These are phyloP conservation scores for Venturiaceae sp. DNA, from an alignment of 2,329 filamentous ascomycete species.

Conservation along the genomic window DNA sequence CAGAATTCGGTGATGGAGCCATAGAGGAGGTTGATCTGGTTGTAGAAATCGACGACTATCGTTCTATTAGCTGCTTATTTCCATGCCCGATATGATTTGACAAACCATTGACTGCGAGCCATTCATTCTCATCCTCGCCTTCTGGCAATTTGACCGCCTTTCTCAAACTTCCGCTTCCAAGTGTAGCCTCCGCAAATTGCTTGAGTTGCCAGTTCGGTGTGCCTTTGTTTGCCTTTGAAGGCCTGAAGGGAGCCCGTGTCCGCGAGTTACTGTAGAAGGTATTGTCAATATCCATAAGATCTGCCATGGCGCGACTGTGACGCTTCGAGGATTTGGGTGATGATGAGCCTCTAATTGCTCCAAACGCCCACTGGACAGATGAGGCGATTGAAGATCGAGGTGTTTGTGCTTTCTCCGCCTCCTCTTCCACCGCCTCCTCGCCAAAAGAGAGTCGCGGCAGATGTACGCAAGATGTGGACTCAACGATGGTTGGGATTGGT, in stretches of 20 bases:
- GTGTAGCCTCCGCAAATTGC: constrained; percentile 95
- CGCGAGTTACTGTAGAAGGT: constrained; percentile 56
- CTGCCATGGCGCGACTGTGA: not conserved
- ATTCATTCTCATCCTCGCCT: constrained; percentile 95
- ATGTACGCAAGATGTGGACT: constrained; percentile 29
- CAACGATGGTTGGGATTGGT: constrained; percentile 32
- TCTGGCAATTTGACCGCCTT: constrained; percentile 97
- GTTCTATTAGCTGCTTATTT: constrained; percentile 13
- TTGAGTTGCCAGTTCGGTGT: constrained; percentile 88
- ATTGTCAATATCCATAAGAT: not conserved
- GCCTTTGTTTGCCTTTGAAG: constrained; percentile 66
- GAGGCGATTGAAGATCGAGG: not conserved
- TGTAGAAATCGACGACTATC: constrained; percentile 98
- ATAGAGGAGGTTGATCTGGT: constrained; percentile 98
- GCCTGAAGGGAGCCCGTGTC: constrained; percentile 83
- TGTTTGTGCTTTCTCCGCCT: not conserved
- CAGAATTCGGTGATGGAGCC: constrained; percentile 99
- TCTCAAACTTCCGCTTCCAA: constrained; percentile 86
- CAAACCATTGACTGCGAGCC: constrained; percentile 93
- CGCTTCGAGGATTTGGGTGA: not conserved
- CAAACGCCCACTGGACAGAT: not conserved
- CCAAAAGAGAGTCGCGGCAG: constrained; percentile 11
- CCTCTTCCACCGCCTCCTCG: not conserved
- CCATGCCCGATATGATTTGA: not conserved
- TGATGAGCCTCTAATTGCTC: not conserved